Percentiles rank a stretch among this genome's conserved stretches.
Evolutionary conservation across 1,284 basidiomycete genomes (phyloP).

Genomic region (Cutaneotrichosporon cavernicola): DNA sequence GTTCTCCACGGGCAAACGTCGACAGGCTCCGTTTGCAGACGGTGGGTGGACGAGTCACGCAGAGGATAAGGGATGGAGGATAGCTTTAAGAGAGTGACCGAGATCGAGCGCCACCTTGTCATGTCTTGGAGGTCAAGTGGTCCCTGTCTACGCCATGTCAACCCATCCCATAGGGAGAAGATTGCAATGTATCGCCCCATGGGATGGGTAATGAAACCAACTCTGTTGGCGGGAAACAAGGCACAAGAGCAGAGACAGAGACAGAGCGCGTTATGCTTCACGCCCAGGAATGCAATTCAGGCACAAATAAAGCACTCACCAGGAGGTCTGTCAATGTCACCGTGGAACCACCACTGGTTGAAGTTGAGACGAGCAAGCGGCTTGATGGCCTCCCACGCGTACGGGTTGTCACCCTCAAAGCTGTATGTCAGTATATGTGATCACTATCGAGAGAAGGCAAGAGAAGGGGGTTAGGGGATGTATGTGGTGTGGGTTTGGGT

Average conservation of each 20-base stretch:
- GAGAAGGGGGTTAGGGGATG: not conserved
- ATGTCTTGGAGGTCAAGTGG: not conserved
- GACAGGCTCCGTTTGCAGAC: not conserved
- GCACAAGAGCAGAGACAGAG: not conserved
- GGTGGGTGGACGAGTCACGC: not conserved
- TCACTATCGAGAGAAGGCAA: not conserved
- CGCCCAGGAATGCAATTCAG: not conserved
- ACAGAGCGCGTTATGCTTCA: not conserved
- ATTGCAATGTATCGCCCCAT: not conserved
- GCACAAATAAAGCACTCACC: conserved; percentile 11
- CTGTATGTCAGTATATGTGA: conserved; percentile 2
- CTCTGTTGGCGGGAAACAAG: too few relatives aligned
- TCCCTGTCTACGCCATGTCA: not conserved
- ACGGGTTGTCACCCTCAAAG: conserved; percentile 3
- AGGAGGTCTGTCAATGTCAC: conserved; percentile 44
- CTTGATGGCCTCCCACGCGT: conserved; percentile 7
- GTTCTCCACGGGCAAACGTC: not conserved
- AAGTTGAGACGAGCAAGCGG: conserved; percentile 36
- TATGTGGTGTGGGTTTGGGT: not conserved
- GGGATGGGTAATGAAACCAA: not conserved
- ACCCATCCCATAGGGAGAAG: not conserved
- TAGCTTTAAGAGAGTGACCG: not conserved
- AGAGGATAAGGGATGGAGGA: too few relatives aligned
- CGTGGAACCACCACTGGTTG: conserved; percentile 67
- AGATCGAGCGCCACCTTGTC: not conserved